phyloP scores from a whole-genome alignment of 768 basidiomycete genomes.

The Boletus edulis region DNA sequence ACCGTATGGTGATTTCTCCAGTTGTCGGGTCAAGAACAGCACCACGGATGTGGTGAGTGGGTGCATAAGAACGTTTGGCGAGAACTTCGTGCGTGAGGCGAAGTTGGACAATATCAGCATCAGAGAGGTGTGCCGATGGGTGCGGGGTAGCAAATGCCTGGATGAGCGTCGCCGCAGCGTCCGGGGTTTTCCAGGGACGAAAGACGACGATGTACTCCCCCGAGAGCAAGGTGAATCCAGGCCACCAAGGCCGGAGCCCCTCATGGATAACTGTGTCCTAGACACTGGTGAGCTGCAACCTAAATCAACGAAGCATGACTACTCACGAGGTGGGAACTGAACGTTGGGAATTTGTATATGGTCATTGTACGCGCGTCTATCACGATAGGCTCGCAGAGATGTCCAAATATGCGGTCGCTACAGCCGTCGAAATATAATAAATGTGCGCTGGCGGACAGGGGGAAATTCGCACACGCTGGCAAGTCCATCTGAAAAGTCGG shows the following conservation, averaged over 20 bases:
- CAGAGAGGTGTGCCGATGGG: not conserved
- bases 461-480: conserved; percentile 15
- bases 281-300: not conserved
- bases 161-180: conserved; percentile 12
- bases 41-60: conserved; percentile 11
- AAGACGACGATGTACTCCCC: conserved; percentile 15
- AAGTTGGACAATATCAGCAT: conserved; percentile 1
- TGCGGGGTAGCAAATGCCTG: conserved; percentile 18
- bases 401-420: conserved; percentile 11
- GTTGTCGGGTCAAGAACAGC: conserved; percentile 13
- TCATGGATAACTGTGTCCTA: conserved; percentile 3
- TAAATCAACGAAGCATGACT: not conserved
- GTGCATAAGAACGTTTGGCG: not conserved
- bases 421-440: conserved; percentile 20
- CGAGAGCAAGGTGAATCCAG: conserved; percentile 14
- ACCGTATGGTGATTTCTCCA: conserved; percentile 9
- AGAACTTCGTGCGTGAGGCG: conserved; percentile 21
- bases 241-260: conserved; percentile 2
- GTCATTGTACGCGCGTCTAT: conserved; percentile 16
- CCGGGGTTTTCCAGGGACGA: conserved; percentile 1
- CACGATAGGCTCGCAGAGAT: conserved; percentile 10
- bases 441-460: conserved; percentile 9
- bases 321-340: conserved; percentile 16
- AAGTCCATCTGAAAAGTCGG: conserved; percentile 15
- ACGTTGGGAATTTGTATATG: conserved; percentile 16